Conservation (phyloP, 202 grass and related monocot genomes). For the Bolboschoenoplectus hybrid region DNA sequence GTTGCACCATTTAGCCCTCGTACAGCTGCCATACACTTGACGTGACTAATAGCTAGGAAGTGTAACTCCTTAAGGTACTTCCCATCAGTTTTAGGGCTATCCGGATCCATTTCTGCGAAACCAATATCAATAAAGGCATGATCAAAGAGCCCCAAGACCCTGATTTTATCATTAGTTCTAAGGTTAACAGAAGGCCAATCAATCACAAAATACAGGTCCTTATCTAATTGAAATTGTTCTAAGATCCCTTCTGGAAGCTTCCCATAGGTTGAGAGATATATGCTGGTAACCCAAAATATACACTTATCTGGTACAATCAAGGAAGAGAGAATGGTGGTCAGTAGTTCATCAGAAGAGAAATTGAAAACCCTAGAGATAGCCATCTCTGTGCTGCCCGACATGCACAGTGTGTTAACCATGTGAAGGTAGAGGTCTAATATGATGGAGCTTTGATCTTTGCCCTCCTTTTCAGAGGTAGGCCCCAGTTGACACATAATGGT, state of each 20-base stretch:
- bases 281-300: constrained; percentile 88
- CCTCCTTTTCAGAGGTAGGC: constrained; percentile 52
- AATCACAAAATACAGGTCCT: constrained; percentile 55
- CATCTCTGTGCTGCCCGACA: constrained; percentile 70
- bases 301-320: constrained; percentile 74
- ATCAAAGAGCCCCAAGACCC: constrained; percentile 58
- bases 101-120: constrained; percentile 57
- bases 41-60: constrained; percentile 78
- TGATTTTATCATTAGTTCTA: constrained; percentile 48
- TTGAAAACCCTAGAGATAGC: constrained; percentile 70
- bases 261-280: constrained; percentile 78
- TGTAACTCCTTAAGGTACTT: constrained; percentile 70
- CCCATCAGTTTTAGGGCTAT: constrained; percentile 54
- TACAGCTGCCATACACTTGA: constrained; percentile 62
- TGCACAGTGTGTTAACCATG: constrained; percentile 92
- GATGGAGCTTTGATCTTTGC: constrained; percentile 78
- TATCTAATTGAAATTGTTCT: constrained; percentile 64
- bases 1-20: constrained; percentile 59
- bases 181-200: constrained; percentile 69
- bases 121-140: constrained; percentile 62
- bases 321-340: constrained; percentile 61
- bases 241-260: constrained; percentile 77
- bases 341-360: constrained; percentile 69
- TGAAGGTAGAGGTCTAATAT: constrained; percentile 92
- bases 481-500: constrained; percentile 68